Evolutionary conservation across 805 yeast genomes (phyloP), one percentile per base, ranked within the genome.

Genomic region (Barnettozyma vustinii): DNA sequence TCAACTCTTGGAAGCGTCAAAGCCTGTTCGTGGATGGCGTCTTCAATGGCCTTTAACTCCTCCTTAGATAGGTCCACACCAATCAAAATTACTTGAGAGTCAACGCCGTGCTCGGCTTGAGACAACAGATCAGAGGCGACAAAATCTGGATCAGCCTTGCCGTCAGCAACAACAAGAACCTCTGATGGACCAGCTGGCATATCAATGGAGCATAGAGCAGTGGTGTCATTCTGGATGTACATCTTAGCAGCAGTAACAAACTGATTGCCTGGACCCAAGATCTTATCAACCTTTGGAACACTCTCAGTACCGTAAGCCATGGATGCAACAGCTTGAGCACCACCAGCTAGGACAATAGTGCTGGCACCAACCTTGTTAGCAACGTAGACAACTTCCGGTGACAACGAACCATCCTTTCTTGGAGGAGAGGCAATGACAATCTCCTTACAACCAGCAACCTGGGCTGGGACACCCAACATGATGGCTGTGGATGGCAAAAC

Each of bases 131-230:
- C 99, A 55, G 90, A 80, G n/a, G 97, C 99, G 27, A 94, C 99
- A 67, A 88, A 94, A 61, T 90, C 96, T 21, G 96, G 92, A 68
- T 90, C 96, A 12, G 97, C 88, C 42, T 77, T 63, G 51, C 74
- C 79, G 66, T 94, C 99, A 43, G 96, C 96, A 58, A 94, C 74
- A n/a, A 92, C 99, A 51, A 94, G 75, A 21, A 94, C 99, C 70
- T 94, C 99, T 46, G 96, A 87, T 26, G 99, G 99, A 9, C 99
- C 99, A 23, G 99, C 99, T 44, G 99, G 99, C 98, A 94, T 92
- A 68, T 94, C 99, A 58, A 94, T 94, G 16, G 96, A 87, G 64
- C 97, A 94, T 62, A 91, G 73, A 8, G 99, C 98, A 54, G 84
- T 84, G 1, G 97, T 87, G 64, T 94, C 99, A 62, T 94, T 95